Conservation (phyloP, 2,329 filamentous ascomycete genomes). For the Aureobasidium sp. region DNA sequence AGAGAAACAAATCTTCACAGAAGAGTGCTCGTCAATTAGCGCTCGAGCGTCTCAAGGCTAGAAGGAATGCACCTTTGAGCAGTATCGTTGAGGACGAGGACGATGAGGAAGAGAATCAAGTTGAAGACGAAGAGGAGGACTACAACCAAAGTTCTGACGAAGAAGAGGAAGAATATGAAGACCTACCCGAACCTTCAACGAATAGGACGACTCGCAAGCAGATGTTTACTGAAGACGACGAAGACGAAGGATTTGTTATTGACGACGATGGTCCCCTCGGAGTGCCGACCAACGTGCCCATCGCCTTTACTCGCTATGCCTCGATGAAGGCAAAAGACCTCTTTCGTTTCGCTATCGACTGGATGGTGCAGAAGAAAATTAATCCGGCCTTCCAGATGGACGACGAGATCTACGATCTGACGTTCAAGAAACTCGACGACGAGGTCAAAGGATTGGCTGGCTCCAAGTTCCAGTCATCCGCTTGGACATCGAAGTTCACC, state of each 20-base stretch:
- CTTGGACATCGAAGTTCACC: constrained; percentile 63
- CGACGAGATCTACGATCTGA: constrained; percentile 59
- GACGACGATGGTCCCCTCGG: constrained; percentile 49
- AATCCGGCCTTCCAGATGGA: constrained; percentile 61
- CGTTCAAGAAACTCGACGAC: constrained; percentile 65
- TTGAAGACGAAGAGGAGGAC: constrained; percentile 26
- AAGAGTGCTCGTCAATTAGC: constrained; percentile 36
- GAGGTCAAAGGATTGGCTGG: constrained; percentile 61
- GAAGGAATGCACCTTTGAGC: constrained; percentile 30
- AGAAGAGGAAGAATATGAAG: constrained; percentile 25
- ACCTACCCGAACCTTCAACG: not conserved
- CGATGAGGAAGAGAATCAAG: constrained; percentile 23
- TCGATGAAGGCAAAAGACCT: constrained; percentile 64
- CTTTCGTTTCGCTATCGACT: constrained; percentile 68
- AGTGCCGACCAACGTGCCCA: constrained; percentile 43
- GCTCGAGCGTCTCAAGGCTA: constrained; percentile 38
- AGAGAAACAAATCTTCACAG: constrained; percentile 25
- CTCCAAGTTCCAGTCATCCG: constrained; percentile 65
- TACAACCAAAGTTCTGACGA: constrained; percentile 27
- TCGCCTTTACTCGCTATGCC: constrained; percentile 61
- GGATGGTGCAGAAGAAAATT: constrained; percentile 74
- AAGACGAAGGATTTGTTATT: constrained; percentile 59
- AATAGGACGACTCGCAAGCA: constrained; percentile 23
- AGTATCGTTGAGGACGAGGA: constrained; percentile 16
- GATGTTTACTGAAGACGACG: constrained; percentile 45